Evolutionary conservation across 495 filamentous ascomycete genomes (phyloP).

Genomic region (Xylaria curta): DNA sequence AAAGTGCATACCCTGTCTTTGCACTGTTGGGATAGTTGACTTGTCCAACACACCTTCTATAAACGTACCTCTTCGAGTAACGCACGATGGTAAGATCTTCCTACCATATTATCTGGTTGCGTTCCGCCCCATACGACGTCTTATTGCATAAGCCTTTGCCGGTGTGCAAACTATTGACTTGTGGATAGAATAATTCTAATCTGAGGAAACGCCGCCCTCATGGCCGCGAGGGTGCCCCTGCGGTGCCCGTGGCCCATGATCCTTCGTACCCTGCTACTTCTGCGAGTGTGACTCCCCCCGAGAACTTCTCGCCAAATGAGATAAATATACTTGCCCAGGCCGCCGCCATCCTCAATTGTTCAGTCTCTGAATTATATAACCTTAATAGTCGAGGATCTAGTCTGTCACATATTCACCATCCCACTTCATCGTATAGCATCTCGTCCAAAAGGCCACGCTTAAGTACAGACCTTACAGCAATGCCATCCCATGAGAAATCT

Average conservation of each 20-base stretch:
- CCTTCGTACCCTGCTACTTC: constrained; percentile 39
- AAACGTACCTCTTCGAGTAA: constrained; percentile 35
- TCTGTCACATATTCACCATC: constrained; percentile 32
- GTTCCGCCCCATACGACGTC: constrained; percentile 33
- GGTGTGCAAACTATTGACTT: constrained; percentile 53
- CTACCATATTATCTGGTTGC: constrained; percentile 39
- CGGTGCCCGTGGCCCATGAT: constrained; percentile 48
- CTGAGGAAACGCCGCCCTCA: constrained; percentile 56
- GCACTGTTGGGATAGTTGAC: constrained; percentile 36
- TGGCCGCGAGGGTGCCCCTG: constrained; percentile 48
- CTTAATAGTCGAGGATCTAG: constrained; percentile 39
- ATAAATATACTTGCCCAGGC: constrained; percentile 50
- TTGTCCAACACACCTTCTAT: constrained; percentile 48
- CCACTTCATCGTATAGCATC: constrained; percentile 31
- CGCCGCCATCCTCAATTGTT: constrained; percentile 40
- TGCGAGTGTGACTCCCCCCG: constrained; percentile 38
- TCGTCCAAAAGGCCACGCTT: constrained; percentile 47
- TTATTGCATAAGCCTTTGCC: constrained; percentile 37
- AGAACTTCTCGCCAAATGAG: constrained; percentile 41
- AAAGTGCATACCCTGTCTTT: constrained; percentile 38
- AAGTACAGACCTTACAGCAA: constrained; percentile 35
- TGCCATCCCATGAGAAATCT: constrained; percentile 48
- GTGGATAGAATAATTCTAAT: constrained; percentile 56
- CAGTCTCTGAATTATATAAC: constrained; percentile 37
- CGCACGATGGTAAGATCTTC: constrained; percentile 55